A percentile compares a stretch with the other conserved stretches of the same genome.
phyloP scores from a whole-genome alignment of 2,329 filamentous ascomycete species.

The Cladorrhinum sp. region DNA sequence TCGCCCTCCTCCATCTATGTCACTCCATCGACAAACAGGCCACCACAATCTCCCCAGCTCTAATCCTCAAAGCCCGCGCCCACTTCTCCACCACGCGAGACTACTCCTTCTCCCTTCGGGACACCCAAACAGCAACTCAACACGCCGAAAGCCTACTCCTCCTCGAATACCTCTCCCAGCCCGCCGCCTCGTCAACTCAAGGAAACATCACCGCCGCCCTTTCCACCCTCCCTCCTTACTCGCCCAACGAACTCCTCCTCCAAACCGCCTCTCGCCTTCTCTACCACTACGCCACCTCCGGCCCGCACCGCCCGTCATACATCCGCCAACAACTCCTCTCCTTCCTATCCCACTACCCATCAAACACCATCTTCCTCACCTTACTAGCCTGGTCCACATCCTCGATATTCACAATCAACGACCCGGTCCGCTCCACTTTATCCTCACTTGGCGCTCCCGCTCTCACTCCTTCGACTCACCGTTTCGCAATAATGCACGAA shows the following conservation, averaged over 20 bases:
- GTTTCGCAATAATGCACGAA: conserved; percentile 53
- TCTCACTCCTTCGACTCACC: conserved; percentile 48
- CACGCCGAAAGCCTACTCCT: conserved; percentile 63
- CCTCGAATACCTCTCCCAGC: conserved; percentile 62
- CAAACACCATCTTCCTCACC: conserved; percentile 71
- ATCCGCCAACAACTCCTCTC: conserved; percentile 59
- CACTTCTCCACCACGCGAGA: conserved; percentile 53
- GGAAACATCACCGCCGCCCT: conserved; percentile 56
- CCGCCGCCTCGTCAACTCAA: conserved; percentile 43
- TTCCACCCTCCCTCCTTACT: conserved; percentile 38
- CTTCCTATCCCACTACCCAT: conserved; percentile 64
- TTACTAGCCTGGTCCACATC: conserved; percentile 70
- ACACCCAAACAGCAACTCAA: conserved; percentile 47
- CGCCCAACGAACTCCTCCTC: conserved; percentile 53
- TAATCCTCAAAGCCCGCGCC: conserved; percentile 53
- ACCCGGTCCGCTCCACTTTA: conserved; percentile 69
- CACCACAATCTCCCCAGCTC: conserved; percentile 33
- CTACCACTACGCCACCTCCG: conserved; percentile 57
- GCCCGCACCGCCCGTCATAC: conserved; percentile 64
- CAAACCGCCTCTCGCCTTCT: conserved; percentile 67
- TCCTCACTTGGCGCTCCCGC: conserved; percentile 49
- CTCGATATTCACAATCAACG: conserved; percentile 66
- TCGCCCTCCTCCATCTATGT: conserved; percentile 41
- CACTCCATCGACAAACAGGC: conserved; percentile 32
- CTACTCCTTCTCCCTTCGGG: conserved; percentile 50